Conservation (phyloP, 1,284 basidiomycete species). For the Caloboletus firmus region DNA sequence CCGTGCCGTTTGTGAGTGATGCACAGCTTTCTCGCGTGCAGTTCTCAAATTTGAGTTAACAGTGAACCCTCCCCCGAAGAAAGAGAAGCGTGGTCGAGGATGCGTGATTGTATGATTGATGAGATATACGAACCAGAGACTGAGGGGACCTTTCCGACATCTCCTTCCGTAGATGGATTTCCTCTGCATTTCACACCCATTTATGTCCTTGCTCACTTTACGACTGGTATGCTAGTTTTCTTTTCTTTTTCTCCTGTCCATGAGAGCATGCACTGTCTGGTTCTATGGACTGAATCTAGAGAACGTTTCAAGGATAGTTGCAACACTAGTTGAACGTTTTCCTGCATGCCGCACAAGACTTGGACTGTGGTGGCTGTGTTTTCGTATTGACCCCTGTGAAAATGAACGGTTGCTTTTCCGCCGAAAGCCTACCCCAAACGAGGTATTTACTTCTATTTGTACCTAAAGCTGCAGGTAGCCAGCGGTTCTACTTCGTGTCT, state of each 20-base stretch:
- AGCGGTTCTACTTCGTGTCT: background rate
- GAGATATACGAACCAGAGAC: constrained; percentile 12
- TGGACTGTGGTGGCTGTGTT: background rate
- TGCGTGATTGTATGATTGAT: constrained; percentile 72
- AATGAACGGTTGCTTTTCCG: background rate
- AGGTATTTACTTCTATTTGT: constrained; percentile 2
- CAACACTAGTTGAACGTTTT: background rate
- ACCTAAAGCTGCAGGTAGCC: background rate
- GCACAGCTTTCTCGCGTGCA: constrained; percentile 8
- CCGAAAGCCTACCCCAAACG: background rate
- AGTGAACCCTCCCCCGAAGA: constrained; percentile 76
- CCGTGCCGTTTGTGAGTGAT: constrained; percentile 79
- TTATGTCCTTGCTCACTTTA: constrained; percentile 55
- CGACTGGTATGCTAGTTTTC: constrained; percentile 37
- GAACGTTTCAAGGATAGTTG: background rate
- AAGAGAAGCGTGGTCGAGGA: constrained; percentile 48
- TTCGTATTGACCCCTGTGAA: background rate
- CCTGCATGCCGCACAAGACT: background rate
- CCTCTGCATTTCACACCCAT: constrained; percentile 52
- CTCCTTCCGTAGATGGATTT: constrained; percentile 34
- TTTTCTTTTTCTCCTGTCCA: constrained; percentile 11
- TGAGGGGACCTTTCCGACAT: constrained; percentile 19
- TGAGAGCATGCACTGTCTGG: constrained; percentile 20
- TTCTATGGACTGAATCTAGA: background rate
- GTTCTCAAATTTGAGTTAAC: constrained; percentile 15